A percentile compares a stretch with the other conserved stretches of the same genome.
Evolutionary conservation across 306 rosid genomes (phyloP).

Genomic region (Prinsepia uniflora): DNA sequence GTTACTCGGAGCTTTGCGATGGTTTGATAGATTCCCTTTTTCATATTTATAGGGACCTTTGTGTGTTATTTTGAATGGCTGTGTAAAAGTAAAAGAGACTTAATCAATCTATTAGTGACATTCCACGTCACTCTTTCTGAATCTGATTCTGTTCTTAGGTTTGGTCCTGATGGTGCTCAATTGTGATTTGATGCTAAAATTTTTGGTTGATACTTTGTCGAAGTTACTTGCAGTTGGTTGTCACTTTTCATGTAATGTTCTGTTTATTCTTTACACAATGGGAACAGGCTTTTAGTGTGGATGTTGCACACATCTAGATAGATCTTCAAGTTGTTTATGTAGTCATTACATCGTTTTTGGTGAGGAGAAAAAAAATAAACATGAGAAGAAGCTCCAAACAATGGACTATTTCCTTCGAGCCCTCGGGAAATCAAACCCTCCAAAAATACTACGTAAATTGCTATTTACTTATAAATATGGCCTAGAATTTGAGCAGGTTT

Average conservation of each 20-base stretch:
- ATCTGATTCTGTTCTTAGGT: not conserved
- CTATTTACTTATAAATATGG: too few relatives aligned
- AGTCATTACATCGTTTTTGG: not conserved
- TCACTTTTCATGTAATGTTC: not conserved
- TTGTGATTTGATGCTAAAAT: not conserved
- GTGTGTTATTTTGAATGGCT: too few relatives aligned
- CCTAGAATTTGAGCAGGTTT: too few relatives aligned
- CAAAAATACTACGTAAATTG: too few relatives aligned
- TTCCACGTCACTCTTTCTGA: not conserved
- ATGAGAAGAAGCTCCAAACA: not conserved
- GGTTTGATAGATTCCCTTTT: too few relatives aligned
- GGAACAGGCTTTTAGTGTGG: not conserved
- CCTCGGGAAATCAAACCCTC: not conserved
- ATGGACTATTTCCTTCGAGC: not conserved
- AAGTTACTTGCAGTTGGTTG: not conserved
- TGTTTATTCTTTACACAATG: not conserved
- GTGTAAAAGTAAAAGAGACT: too few relatives aligned
- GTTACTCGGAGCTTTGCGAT: too few relatives aligned
- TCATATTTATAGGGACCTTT: too few relatives aligned
- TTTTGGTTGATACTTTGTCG: not conserved
- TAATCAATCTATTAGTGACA: not conserved
- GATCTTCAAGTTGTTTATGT: not conserved
- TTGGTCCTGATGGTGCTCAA: not conserved
- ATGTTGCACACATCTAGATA: not conserved
- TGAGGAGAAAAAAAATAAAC: not conserved